phyloP scores from a whole-genome alignment of 2,329 filamentous ascomycete species.

The Sclerotinia subarctica region DNA sequence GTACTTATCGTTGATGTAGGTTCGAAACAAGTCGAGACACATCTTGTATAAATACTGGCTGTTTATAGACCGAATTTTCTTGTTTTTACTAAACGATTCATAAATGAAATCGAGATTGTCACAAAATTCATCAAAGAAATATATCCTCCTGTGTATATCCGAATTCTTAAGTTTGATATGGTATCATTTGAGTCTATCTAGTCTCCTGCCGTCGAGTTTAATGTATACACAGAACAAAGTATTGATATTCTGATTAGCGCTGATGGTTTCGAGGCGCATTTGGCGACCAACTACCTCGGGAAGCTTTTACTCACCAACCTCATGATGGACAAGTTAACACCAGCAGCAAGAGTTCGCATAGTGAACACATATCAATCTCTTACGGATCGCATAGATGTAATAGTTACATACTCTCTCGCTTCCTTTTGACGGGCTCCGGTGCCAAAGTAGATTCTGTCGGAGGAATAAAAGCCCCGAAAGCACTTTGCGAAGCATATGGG shows the following conservation, averaged over 20 bases:
- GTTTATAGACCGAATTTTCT: neutral
- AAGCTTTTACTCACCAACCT: conserved; percentile 28
- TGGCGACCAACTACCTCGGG: conserved; percentile 25
- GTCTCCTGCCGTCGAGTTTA: conserved; percentile 40
- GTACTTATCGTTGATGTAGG: conserved; percentile 11
- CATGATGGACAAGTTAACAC: conserved; percentile 21
- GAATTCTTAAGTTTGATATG: conserved; percentile 37
- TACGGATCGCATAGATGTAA: no score
- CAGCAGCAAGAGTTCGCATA: conserved; percentile 19
- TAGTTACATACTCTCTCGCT: conserved; percentile 39
- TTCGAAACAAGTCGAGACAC: neutral
- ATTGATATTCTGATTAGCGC: conserved; percentile 42
- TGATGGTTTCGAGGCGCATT: conserved; percentile 25
- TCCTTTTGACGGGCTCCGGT: conserved; percentile 38
- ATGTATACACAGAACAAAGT: conserved; percentile 35
- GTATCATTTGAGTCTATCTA: conserved; percentile 42
- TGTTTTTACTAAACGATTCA: conserved; percentile 22
- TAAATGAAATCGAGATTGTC: conserved; percentile 14
- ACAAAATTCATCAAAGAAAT: conserved; percentile 14
- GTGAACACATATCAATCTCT: no score
- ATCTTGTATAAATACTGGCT: neutral
- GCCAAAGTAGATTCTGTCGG: neutral
- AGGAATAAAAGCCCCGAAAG: neutral
- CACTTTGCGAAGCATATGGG: neutral
- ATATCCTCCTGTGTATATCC: conserved; percentile 6